Percentiles rank a stretch among this genome's conserved stretches.
Conservation (phyloP, 2,329 filamentous ascomycete species). For the Aaosphaeria pasadenensis region DNA sequence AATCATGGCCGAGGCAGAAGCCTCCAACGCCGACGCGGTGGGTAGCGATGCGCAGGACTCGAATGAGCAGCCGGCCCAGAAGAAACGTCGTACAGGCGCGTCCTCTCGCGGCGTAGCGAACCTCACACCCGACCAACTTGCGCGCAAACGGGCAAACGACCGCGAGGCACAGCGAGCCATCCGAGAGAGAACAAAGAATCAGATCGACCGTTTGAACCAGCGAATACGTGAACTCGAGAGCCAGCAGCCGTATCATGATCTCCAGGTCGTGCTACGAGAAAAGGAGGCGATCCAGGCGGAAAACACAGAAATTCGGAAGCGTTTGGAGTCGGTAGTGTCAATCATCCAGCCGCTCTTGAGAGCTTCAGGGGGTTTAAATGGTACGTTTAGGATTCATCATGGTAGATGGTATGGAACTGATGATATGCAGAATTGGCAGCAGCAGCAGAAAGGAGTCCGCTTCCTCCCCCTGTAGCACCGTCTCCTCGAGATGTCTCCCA, state of each 20-base stretch:
- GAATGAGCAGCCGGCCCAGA: conserved; percentile 10
- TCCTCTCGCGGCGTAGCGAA: conserved; percentile 75
- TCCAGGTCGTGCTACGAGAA: conserved; percentile 71
- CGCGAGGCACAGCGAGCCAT: conserved; percentile 84
- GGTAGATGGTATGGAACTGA: background rate
- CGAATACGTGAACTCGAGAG: conserved; percentile 73
- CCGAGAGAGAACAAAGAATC: conserved; percentile 74
- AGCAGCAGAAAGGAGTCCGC: conserved; percentile 45
- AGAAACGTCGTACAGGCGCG: conserved; percentile 29
- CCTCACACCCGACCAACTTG: conserved; percentile 82
- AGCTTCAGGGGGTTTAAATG: conserved; percentile 41
- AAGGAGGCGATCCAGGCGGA: conserved; percentile 77
- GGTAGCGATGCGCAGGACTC: background rate
- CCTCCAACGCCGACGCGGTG: conserved; percentile 8
- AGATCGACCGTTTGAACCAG: conserved; percentile 72
- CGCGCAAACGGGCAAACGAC: conserved; percentile 88
- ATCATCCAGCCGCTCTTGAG: conserved; percentile 60
- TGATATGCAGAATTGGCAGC: conserved; percentile 43
- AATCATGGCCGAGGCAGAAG: conserved; percentile 10
- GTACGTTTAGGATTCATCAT: conserved; percentile 22
- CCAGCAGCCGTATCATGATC: conserved; percentile 79
- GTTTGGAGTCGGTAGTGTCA: conserved; percentile 63
- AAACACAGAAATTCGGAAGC: conserved; percentile 72
- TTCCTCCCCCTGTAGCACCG: conserved; percentile 26
- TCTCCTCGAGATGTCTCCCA: conserved; percentile 8